These are phyloP conservation scores for Eucalyptus tenuipes DNA, from an alignment of 345 rosid species.

Conservation along the genomic window DNA sequence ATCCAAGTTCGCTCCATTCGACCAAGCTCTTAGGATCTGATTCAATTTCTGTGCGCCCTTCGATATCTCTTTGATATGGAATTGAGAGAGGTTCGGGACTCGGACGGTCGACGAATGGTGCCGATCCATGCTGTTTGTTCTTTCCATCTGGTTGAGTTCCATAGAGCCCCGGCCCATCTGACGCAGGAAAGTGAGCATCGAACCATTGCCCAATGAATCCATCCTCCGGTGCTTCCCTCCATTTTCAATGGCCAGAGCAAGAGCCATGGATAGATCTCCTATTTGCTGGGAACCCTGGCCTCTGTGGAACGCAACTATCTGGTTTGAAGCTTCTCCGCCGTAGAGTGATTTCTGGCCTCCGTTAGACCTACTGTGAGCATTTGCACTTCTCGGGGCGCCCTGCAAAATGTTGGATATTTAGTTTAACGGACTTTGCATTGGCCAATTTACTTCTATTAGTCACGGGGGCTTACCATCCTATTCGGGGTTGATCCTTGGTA, in stretches of 20 bases:
- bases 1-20: slow-evolving; percentile 49
- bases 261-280: slow-evolving; percentile 53
- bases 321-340: slow-evolving; percentile 18
- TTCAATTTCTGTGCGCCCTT: slow-evolving; percentile 69
- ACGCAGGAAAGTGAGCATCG: slow-evolving; percentile 50
- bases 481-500: slow-evolving; percentile 32
- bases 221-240: slow-evolving; percentile 49
- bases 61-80: slow-evolving; percentile 67
- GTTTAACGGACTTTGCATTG: background rate
- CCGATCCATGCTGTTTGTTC: slow-evolving; percentile 8
- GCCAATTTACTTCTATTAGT: background rate
- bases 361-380: background rate
- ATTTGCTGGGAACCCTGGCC: slow-evolving; percentile 26
- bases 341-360: slow-evolving; percentile 19
- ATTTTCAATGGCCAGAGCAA: slow-evolving; percentile 65
- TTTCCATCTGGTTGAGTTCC: slow-evolving; percentile 23
- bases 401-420: slow-evolving; percentile 9
- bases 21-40: slow-evolving; percentile 63
- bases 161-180: slow-evolving; percentile 48
- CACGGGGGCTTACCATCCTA: slow-evolving; percentile 30
- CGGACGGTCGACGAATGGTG: slow-evolving; percentile 19
- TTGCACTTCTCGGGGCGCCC: slow-evolving; percentile 24
- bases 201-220: slow-evolving; percentile 36
- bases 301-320: slow-evolving; percentile 46
- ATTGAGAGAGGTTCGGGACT: slow-evolving; percentile 40